A percentile compares a stretch with the other conserved stretches of the same genome.
Conservation (phyloP, 148 eudicot genomes). For the Agrostemma githago region DNA sequence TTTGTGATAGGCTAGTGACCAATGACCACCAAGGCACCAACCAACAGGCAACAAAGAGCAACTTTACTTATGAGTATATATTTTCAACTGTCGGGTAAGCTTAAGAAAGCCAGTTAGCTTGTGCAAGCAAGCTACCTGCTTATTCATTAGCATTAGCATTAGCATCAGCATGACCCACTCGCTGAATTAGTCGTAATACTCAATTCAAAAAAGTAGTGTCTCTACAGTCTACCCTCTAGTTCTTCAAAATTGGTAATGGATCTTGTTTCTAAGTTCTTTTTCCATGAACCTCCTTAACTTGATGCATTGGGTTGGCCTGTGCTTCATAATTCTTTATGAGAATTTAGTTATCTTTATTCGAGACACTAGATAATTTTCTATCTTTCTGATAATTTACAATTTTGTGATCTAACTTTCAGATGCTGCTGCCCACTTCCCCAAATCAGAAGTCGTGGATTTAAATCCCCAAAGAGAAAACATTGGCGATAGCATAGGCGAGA, state of each 20-base stretch:
- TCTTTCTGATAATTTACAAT: not conserved
- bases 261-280: not conserved
- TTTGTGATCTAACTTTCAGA: slow-evolving; percentile 8
- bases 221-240: not conserved
- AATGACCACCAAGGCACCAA: not conserved
- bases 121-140: no score
- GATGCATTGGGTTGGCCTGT: not conserved
- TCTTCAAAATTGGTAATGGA: not conserved
- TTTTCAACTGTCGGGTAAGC: not conserved
- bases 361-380: not conserved
- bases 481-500: slow-evolving; percentile 12
- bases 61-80: not conserved
- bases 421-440: slow-evolving; percentile 16
- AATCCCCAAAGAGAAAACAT: slow-evolving; percentile 20
- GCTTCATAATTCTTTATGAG: slow-evolving; percentile 4
- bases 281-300: slow-evolving; percentile 3
- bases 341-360: not conserved
- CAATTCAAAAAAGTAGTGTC: not conserved
- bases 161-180: no score
- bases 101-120: not conserved
- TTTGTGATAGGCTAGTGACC: not conserved
- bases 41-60: not conserved
- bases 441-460: slow-evolving; percentile 14
- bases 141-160: no score
- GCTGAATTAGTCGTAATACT: not conserved